Evolutionary conservation across 768 basidiomycete species (phyloP).

Genomic region (Fistulinella prunicolor): DNA sequence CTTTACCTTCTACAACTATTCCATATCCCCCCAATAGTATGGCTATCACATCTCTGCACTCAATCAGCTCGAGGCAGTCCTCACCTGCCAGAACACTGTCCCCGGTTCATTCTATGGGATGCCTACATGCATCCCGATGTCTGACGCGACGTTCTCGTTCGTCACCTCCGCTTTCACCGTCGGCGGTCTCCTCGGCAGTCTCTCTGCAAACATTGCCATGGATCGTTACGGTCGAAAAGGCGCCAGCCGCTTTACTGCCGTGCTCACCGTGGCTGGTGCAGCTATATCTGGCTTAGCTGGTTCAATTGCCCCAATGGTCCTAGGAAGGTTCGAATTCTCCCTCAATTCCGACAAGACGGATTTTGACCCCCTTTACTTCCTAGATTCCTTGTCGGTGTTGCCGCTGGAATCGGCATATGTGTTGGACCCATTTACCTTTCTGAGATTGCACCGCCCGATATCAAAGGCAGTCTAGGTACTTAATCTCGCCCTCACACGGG

Average conservation of each 20-base stretch:
- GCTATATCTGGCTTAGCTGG: constrained; percentile 63
- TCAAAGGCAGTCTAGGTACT: constrained; percentile 72
- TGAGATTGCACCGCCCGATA: constrained; percentile 75
- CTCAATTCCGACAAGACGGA: neutral
- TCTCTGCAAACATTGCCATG: constrained; percentile 64
- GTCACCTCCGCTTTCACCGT: constrained; percentile 85
- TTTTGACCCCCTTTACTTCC: neutral
- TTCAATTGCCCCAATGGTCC: constrained; percentile 50
- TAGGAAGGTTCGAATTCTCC: constrained; percentile 58
- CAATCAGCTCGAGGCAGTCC: constrained; percentile 79
- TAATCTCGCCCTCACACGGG: neutral
- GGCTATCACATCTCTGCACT: constrained; percentile 93
- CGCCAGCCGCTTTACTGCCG: constrained; percentile 57
- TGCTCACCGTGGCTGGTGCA: constrained; percentile 56
- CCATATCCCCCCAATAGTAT: constrained; percentile 44
- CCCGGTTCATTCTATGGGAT: constrained; percentile 36
- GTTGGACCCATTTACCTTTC: constrained; percentile 84
- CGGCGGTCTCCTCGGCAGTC: constrained; percentile 81
- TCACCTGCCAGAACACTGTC: constrained; percentile 58
- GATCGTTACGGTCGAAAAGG: constrained; percentile 70
- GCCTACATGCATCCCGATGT: constrained; percentile 79
- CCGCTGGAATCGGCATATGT: constrained; percentile 70
- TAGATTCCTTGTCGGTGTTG: constrained; percentile 67
- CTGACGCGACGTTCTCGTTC: constrained; percentile 69
- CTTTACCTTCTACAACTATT: neutral